Percentiles rank a stretch among this genome's conserved stretches.
phyloP scores from a whole-genome alignment of 805 yeast species.

The Nakazawaea laoshanensis region DNA sequence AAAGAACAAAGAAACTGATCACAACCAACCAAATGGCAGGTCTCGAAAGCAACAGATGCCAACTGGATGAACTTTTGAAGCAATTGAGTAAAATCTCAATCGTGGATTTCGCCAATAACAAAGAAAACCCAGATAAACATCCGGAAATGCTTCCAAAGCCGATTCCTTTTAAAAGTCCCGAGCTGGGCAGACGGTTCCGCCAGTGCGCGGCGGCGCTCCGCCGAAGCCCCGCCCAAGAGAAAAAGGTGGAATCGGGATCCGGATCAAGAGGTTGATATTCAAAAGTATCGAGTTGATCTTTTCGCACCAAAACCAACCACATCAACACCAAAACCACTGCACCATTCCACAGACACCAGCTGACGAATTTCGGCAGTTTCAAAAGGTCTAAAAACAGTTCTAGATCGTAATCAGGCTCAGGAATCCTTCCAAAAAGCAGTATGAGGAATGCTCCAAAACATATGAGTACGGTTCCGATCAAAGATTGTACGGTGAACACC shows the following conservation, averaged over 20 bases:
- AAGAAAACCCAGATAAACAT: constrained; percentile 74
- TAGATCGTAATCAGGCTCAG: constrained; percentile 44
- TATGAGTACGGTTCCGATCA: constrained; percentile 59
- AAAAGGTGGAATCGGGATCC: too few species aligned
- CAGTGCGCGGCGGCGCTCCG: too few species aligned
- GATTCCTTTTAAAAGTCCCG: constrained; percentile 43
- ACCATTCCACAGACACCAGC: constrained; percentile 44
- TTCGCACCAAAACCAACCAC: constrained; percentile 18
- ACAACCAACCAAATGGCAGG: constrained; percentile 43
- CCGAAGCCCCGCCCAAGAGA: too few species aligned
- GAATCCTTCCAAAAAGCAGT: constrained; percentile 60
- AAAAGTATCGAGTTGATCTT: not conserved
- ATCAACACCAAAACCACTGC: constrained; percentile 20
- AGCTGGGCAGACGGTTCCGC: too few species aligned
- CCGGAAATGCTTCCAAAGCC: constrained; percentile 67
- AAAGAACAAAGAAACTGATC: constrained; percentile 46
- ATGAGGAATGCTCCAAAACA: constrained; percentile 69
- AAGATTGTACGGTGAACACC: constrained; percentile 47
- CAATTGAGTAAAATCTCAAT: constrained; percentile 57
- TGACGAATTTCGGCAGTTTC: constrained; percentile 36
- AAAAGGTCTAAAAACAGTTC: constrained; percentile 36
- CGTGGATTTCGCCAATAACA: constrained; percentile 76
- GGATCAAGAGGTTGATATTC: not conserved
- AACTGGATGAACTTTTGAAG: constrained; percentile 22
- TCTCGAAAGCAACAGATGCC: constrained; percentile 23